These are phyloP conservation scores for Microdochium bolleyi DNA, from an alignment of 2,329 filamentous ascomycete genomes.

Conservation along the genomic window DNA sequence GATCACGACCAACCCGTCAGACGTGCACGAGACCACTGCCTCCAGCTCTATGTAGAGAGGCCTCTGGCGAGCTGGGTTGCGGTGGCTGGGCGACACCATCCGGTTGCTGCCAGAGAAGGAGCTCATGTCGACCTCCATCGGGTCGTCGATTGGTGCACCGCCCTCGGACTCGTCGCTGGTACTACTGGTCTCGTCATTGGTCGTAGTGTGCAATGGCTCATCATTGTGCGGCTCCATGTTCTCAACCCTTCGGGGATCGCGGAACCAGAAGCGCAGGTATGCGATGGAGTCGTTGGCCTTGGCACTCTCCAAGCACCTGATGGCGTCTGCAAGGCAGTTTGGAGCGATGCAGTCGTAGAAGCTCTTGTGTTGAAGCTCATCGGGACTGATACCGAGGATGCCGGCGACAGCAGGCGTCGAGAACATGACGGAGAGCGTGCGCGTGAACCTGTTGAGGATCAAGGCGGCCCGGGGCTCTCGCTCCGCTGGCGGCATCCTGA, in stretches of 20 bases:
- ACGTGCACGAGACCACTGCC: slow-evolving; percentile 86
- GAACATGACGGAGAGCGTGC: slow-evolving; percentile 79
- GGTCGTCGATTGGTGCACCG: slow-evolving; percentile 33
- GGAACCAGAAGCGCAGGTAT: slow-evolving; percentile 79
- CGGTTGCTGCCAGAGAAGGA: slow-evolving; percentile 11
- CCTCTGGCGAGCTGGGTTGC: not conserved
- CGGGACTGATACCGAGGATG: slow-evolving; percentile 66
- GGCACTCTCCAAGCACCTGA: slow-evolving; percentile 72
- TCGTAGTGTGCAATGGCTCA: slow-evolving; percentile 18
- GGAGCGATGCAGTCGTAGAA: slow-evolving; percentile 85
- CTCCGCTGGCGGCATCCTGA: slow-evolving; percentile 52
- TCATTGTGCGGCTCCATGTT: slow-evolving; percentile 35
- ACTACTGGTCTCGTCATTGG: slow-evolving; percentile 27
- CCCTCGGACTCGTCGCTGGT: slow-evolving; percentile 31
- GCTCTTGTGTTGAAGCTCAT: slow-evolving; percentile 64
- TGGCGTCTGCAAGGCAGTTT: slow-evolving; percentile 67
- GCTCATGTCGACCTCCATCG: slow-evolving; percentile 32
- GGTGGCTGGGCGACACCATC: not conserved
- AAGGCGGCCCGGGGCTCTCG: slow-evolving; percentile 78
- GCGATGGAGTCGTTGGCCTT: slow-evolving; percentile 89
- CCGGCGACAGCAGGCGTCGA: slow-evolving; percentile 68
- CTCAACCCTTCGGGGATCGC: slow-evolving; percentile 59
- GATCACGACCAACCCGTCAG: slow-evolving; percentile 78
- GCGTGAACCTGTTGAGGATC: slow-evolving; percentile 79
- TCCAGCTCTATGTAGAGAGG: slow-evolving; percentile 52